Evolutionary conservation across 1,139 yeast species (phyloP), one percentile per base, ranked within the genome.

Genomic region (Yamadazyma sp.): DNA sequence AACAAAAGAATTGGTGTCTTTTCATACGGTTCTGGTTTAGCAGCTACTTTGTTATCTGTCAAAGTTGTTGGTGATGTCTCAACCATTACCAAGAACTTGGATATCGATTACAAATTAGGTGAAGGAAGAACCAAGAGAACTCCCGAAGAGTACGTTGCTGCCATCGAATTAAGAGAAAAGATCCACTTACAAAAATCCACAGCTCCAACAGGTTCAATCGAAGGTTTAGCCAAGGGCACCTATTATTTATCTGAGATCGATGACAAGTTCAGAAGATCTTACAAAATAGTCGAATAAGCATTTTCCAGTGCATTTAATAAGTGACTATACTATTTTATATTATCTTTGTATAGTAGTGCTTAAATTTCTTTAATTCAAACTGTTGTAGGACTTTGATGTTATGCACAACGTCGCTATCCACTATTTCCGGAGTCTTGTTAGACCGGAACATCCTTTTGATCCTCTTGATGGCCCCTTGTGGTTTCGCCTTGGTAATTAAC

Each of bases 21-120:
- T 73, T 92, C 98, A 18, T 94, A 94, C 66, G 99, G 99, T 50
- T 92, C 98, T 21, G 99, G 99, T 56, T 78, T 92, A 48, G 98
- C 99, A 35, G 78, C 98, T 17, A 81, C 96, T 33, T 73, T 94
- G 66, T 86, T 80, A 69, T 84, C 96, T 25, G 80, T 82, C 49
- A 78, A 72, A 46, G 86, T 94, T 46, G 78, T 75, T 52, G 96
- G 95, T 44, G 98, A 92, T 64, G 73, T 92, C 48, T 69, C 86
- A 29, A 49, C 74, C 42, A 84, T 94, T 52, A 78, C 79, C 52
- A 66, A 78, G 53, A 74, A 69, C 45, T 78, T 90, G 58, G 75
- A 86, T 62, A 70, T 92, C 48, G 83, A 84, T 59, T 59, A 74
- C 57, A 81, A 81, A 64, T 78, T 92, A 50, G 67, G 65, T 40